Evolutionary conservation across 2,329 filamentous ascomycete species (phyloP).

Genomic region (Epichloe bromicola): DNA sequence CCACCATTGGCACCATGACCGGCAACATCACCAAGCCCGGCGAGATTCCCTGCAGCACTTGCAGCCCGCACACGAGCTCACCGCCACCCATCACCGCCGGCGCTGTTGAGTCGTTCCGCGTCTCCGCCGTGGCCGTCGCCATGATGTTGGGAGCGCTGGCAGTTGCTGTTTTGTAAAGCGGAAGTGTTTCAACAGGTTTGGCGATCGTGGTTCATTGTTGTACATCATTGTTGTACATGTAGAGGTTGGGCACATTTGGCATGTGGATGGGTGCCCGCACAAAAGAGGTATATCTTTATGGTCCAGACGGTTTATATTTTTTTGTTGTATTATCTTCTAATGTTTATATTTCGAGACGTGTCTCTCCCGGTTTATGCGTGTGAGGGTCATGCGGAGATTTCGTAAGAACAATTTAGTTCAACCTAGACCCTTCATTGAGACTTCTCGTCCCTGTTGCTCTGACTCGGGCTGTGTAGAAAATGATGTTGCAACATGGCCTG

Average conservation of each 20-base stretch:
- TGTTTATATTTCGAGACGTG: background rate
- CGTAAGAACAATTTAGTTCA: background rate
- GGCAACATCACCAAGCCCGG: conserved; percentile 3
- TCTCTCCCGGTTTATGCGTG: background rate
- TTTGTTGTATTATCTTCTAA: background rate
- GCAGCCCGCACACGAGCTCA: conserved; percentile 2
- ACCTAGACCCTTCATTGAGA: background rate
- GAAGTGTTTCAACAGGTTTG: background rate
- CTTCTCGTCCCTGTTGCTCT: too few relatives aligned
- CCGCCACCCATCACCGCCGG: conserved; percentile 9
- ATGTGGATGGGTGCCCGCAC: background rate
- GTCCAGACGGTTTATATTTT: background rate
- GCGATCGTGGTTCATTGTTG: background rate
- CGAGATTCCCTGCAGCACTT: conserved; percentile 6
- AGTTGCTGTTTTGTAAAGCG: conserved; percentile 10
- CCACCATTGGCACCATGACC: background rate
- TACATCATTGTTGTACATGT: background rate
- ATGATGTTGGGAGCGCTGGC: conserved; percentile 10
- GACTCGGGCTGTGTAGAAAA: too few relatives aligned
- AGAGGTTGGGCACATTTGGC: background rate
- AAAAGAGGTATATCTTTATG: background rate
- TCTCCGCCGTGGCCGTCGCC: conserved; percentile 5
- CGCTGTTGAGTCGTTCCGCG: conserved; percentile 9
- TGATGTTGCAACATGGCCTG: background rate
- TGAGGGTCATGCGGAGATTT: background rate